Conservation (phyloP, 2,329 filamentous ascomycete species). For the Aspergillus fumigatiaffinis region DNA sequence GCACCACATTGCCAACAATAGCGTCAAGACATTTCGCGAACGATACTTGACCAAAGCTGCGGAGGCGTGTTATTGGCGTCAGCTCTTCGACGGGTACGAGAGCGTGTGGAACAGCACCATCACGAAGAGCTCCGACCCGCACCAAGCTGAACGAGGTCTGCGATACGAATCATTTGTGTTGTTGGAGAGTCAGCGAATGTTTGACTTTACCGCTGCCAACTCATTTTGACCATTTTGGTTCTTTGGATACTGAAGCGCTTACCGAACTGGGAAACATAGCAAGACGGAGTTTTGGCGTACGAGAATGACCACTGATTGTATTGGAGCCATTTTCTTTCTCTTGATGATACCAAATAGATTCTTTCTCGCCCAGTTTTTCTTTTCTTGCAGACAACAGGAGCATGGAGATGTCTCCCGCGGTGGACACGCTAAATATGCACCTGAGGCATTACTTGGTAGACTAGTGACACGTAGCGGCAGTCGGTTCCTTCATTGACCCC, state of each 20-base stretch:
- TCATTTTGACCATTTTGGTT: background rate
- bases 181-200: background rate
- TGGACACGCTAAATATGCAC: background rate
- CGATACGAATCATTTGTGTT: background rate
- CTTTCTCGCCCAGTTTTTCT: background rate
- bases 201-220: background rate
- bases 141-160: background rate
- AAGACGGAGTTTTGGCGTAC: background rate
- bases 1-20: slow-evolving; percentile 46
- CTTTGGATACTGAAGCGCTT: background rate
- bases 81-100: slow-evolving; percentile 31
- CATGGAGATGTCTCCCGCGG: background rate
- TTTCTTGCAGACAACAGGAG: background rate
- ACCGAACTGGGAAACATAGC: background rate
- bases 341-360: background rate
- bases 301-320: background rate
- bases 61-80: slow-evolving; percentile 51
- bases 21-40: slow-evolving; percentile 44
- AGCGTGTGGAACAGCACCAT: background rate
- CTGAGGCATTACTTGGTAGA: background rate
- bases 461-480: background rate
- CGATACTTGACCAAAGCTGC: slow-evolving; percentile 49
- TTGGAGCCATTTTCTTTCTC: background rate
- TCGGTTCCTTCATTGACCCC: no score
- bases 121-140: background rate